These are phyloP conservation scores for Beauveria bassiana DNA, from an alignment of 2,329 filamentous ascomycete genomes.

Conservation along the genomic window DNA sequence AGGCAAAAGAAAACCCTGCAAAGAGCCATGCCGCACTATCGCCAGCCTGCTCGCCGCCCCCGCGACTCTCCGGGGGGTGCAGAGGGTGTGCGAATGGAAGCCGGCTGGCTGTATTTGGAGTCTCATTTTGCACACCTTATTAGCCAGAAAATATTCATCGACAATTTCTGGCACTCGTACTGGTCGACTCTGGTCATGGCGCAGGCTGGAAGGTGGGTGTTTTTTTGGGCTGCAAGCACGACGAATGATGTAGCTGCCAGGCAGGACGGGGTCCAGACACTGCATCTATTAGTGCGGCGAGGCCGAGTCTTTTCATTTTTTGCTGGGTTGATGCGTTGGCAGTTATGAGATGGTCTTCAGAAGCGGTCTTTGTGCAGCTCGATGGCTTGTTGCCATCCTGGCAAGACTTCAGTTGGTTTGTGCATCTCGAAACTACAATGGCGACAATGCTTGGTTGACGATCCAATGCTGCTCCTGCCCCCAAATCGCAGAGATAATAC, in stretches of 20 bases:
- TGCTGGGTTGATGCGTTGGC: slow-evolving; percentile 5
- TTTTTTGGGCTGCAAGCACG: not conserved
- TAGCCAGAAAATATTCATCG: not conserved
- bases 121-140: not conserved
- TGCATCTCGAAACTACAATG: not conserved
- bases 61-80: not conserved
- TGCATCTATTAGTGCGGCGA: slow-evolving; percentile 5
- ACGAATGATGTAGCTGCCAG: not conserved
- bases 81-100: not conserved
- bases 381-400: not conserved
- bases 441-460: too few relatives aligned
- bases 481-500: not conserved
- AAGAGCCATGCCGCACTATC: not conserved
- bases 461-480: too few relatives aligned
- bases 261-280: not conserved
- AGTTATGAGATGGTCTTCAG: not conserved
- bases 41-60: not conserved
- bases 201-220: not conserved
- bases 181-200: not conserved
- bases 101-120: not conserved
- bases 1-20: not conserved
- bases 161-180: not conserved
- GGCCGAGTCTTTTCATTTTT: not conserved
- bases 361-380: not conserved
- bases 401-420: not conserved